These are phyloP conservation scores for Fusarium dimerum DNA, from an alignment of 2,329 filamentous ascomycete genomes.

Conservation along the genomic window DNA sequence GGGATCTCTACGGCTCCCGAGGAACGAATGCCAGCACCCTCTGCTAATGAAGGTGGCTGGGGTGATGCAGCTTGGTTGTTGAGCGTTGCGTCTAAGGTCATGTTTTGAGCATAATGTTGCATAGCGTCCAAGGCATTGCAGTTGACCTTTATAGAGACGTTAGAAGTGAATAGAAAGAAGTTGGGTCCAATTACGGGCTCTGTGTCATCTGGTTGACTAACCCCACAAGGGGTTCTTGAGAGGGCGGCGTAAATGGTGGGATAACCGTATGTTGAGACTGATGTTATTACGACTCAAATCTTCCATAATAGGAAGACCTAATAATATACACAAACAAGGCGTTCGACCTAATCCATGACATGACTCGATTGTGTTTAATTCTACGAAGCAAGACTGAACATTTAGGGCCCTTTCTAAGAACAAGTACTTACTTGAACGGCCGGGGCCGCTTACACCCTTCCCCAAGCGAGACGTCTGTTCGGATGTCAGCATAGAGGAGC, in stretches of 20 bases:
- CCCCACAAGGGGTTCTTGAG: neutral
- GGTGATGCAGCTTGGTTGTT: slow-evolving; percentile 69
- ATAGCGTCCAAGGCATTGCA: slow-evolving; percentile 1
- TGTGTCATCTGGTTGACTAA: neutral
- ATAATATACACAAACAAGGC: slow-evolving; percentile 1
- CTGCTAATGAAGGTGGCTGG: slow-evolving; percentile 61
- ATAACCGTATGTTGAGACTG: slow-evolving; percentile 9
- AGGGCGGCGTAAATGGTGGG: slow-evolving; percentile 8
- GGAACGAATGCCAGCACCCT: slow-evolving; percentile 49
- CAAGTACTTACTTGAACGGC: neutral
- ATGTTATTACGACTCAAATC: neutral
- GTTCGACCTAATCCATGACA: too few species aligned
- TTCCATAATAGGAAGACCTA: neutral
- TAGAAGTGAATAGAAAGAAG: slow-evolving; percentile 2
- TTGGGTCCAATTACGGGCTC: neutral
- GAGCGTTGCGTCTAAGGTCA: slow-evolving; percentile 63
- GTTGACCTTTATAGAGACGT: slow-evolving; percentile 5
- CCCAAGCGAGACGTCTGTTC: neutral
- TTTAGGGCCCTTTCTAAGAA: too few species aligned
- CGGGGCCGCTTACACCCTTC: neutral
- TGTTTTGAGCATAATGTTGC: slow-evolving; percentile 44
- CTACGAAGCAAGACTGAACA: too few species aligned
- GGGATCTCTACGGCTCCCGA: slow-evolving; percentile 43
- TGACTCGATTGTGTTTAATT: too few species aligned
- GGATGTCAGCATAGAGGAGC: neutral